Evolutionary conservation across 139 green algal species (phyloP), one percentile per base, ranked within the genome.

Genomic region (Chlorella sp.): DNA sequence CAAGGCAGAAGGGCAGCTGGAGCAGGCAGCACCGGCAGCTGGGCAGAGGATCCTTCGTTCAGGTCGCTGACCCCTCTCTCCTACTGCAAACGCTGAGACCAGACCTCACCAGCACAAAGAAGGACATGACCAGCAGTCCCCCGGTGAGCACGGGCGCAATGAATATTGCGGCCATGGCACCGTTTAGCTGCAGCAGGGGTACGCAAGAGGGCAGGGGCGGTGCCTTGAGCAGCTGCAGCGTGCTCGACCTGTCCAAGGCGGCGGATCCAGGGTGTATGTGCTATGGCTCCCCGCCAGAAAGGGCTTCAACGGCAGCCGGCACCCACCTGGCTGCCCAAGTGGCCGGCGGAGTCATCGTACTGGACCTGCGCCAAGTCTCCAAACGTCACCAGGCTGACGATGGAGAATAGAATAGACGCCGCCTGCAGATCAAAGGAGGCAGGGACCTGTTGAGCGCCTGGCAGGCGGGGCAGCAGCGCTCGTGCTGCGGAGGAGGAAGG

Each of bases 131-230:
- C 23, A 73, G 56, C 25, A 88, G 67, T 5, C 71, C 34, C 0
- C 18, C 55, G 0, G 72, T 72, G 13, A 85, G 57, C 7, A 88
- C 26, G 0, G 85, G 17, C 4, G 25, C 65, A 32, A 88, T 68
- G 70, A 88, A 69, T 1, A 51, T 79, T 26, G 39, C 76, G 3
- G 85, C 85, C 71, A 88, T n/a, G 15, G 51, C 76, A 18, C 74
- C 74, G 47, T 85, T 85, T 21, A 88, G 62, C 80, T 88, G 78
- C 70, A 20, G n/a, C n/a, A n/a, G n/a, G 1, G n/a, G n/a, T 26
- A 65, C 0, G 15, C 2, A 26, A 5, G 64, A 13, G 60, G 6
- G 21, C 21, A 69, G 63, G 5, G n/a, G 2, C 17, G n/a, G 26
- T 51, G 36, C 20, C 7, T 36, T 74, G 30, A 1, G 0, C 30